Evolutionary conservation across 768 basidiomycete genomes (phyloP).

Genomic region (Termitomyces sp.): DNA sequence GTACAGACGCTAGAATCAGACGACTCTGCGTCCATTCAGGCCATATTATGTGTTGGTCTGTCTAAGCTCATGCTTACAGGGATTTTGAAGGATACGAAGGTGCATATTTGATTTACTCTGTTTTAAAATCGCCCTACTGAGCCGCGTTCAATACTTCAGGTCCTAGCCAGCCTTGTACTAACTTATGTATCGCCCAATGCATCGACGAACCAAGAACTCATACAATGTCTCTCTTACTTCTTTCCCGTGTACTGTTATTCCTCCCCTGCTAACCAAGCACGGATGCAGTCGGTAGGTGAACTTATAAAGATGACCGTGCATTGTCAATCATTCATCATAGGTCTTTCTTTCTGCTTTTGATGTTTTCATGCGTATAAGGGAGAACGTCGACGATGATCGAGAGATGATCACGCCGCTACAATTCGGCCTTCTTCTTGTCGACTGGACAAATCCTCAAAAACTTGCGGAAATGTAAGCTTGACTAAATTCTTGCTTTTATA

Average conservation of each 20-base stretch:
- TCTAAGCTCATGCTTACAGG: conserved; percentile 87
- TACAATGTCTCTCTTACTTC: conserved; percentile 94
- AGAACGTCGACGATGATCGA: conserved; percentile 65
- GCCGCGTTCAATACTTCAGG: conserved; percentile 18
- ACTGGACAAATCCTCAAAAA: conserved; percentile 87
- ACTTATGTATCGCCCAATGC: conserved; percentile 88
- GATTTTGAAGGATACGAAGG: conserved; percentile 74
- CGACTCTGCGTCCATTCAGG: conserved; percentile 70
- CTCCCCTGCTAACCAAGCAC: conserved; percentile 69
- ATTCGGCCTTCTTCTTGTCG: conserved; percentile 73
- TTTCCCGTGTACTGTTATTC: conserved; percentile 94
- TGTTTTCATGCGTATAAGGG: conserved; percentile 49
- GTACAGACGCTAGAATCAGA: conserved; percentile 53
- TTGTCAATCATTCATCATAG: conserved; percentile 29
- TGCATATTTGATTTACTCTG: conserved; percentile 23
- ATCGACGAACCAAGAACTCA: conserved; percentile 73
- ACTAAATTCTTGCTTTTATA: background rate
- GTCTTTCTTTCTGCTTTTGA: conserved; percentile 69
- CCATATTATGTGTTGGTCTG: conserved; percentile 75
- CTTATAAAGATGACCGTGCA: background rate
- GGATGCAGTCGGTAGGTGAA: conserved; percentile 42
- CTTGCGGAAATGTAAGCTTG: conserved; percentile 39
- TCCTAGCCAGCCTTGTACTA: conserved; percentile 35
- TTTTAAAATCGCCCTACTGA: background rate
- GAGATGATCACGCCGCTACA: conserved; percentile 71